Evolutionary conservation across 495 filamentous ascomycete genomes (phyloP), one percentile per base, ranked within the genome.

Genomic region (Aspergillus diversus): DNA sequence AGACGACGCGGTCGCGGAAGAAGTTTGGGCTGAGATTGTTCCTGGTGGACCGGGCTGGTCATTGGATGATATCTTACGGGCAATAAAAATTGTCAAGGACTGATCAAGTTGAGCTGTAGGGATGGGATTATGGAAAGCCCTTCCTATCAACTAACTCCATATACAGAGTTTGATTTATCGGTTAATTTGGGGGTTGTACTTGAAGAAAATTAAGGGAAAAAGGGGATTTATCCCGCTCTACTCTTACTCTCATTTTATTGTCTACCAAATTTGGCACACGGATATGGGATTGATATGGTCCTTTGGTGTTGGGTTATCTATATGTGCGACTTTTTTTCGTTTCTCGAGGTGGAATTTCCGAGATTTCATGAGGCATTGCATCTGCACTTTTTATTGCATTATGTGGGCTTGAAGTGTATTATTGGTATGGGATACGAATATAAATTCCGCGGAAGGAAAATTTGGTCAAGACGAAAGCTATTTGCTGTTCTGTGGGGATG

Each of bases 21-120:
- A 83, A 17, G 81, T 89, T 1, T 96, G 93, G 92, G 83, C 80
- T 65, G 84, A 86, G 58, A 81, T 87, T 27, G 88, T 93, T 15
- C 84, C 84, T 8, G 89, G 87, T 7, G 83, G 83, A 17, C 83
- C 86, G 8, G 83, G 83, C 9, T 79, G 85, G 66, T 86, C 83
- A 4, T 73, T 89, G 9, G 86, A 89, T 4, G 89, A 91, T 64
- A 90, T 92, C 34, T 69, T 96, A 57, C 85, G 79, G 48, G 84
- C 79, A 55, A 81, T 83, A 35, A 84, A 85, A 1, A 70, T 89
- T 53, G 63, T 73, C 21, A 71, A 71, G 55, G 54, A 46, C 39
- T 79, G 64, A 64, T 37, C 9, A 8, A 33, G n/a, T 8, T 15
- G 34, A 5, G 16, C 12, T 43, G 7, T 7, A 8, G 5, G 6